Evolutionary conservation across 179 eudicot species (phyloP), one percentile per base, ranked within the genome.

Genomic region (Beta lomatogona): DNA sequence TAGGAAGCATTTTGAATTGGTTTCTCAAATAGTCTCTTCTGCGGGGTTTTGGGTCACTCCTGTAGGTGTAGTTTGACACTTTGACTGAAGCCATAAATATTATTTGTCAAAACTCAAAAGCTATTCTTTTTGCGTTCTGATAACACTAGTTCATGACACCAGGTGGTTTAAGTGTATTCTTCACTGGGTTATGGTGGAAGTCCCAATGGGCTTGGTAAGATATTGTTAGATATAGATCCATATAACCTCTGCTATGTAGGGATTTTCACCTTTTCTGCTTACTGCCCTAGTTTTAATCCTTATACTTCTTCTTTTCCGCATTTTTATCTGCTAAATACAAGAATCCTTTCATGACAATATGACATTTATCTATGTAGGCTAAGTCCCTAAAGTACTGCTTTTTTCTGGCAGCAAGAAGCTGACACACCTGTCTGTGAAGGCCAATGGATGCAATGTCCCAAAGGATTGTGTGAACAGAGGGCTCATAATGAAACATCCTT

Each of bases 401-500:
- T 71, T 80, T 52, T 82, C 50, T 57, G 78, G 83, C 92, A 93
- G 98, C 73, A 90, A 92, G 85, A 91, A 86, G 88, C 85, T 92
- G 79, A 89, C 97, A 21, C 89, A 90, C n/a, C 81, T 93, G 66
- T 90, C 97, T 59, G 97, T 95, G 48, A 86, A 89, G 88, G 97
- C 98, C 82, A 93, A 93, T 90, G 97, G 97, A 61, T 83, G 90
- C 60, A 81, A 89, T 81, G 83, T 92, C 65, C 91, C 97, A 71
- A 95, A 92, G 81, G 97, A 91, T 82, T 89, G 93, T 76, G 69
- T 74, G 46, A 94, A 93, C 85, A 89, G 85, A 87, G 82, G 83
- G 82, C 83, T 89, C 45, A 90, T 92, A 60, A 85, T 86, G 85
- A 91, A 90, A 84, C 85, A 79, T 86, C 78, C 82, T 6, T 95